A percentile compares a stretch with the other conserved stretches of the same genome.
phyloP scores from a whole-genome alignment of 805 yeast species.

The Yarrowia yakushimensis region DNA sequence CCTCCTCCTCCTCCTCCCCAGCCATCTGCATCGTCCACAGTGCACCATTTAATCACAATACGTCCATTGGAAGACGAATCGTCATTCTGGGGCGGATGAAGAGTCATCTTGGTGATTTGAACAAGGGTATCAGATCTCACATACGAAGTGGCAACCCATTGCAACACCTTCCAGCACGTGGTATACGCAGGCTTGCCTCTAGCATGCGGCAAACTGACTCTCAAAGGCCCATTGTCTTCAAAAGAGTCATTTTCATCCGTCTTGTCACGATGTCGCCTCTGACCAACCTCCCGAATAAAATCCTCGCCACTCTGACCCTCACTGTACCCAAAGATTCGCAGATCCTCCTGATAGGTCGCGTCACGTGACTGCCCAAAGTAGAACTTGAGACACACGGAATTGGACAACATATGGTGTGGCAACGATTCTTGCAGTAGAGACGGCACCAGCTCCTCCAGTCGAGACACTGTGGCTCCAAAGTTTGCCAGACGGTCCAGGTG shows the following conservation, averaged over 20 bases:
- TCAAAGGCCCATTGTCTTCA: neutral
- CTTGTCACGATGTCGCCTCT: neutral
- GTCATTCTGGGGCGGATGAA: conserved; percentile 17
- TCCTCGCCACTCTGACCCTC: conserved; percentile 13
- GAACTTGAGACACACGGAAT: conserved; percentile 22
- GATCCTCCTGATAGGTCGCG: conserved; percentile 1
- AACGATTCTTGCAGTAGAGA: neutral
- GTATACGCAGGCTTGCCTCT: conserved; percentile 7
- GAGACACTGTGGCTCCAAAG: conserved; percentile 13
- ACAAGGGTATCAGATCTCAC: conserved; percentile 1
- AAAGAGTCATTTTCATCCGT: neutral
- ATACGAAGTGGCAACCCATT: conserved; percentile 3
- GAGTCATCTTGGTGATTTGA: conserved; percentile 9
- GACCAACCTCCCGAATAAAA: conserved; percentile 1
- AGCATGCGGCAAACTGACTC: conserved; percentile 4
- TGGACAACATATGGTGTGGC: conserved; percentile 14
- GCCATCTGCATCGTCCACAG: neutral
- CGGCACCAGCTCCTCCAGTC: conserved; percentile 20
- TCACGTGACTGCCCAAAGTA: conserved; percentile 11
- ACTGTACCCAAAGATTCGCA: conserved; percentile 6
- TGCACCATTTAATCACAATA: neutral
- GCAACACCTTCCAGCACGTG: conserved; percentile 21
- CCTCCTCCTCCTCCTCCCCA: neutral
- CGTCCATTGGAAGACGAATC: neutral
- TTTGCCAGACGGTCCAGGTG: conserved; percentile 23